Evolutionary conservation across 495 filamentous ascomycete genomes (phyloP), one percentile per base, ranked within the genome.

Genomic region (Cryomyces minteri): DNA sequence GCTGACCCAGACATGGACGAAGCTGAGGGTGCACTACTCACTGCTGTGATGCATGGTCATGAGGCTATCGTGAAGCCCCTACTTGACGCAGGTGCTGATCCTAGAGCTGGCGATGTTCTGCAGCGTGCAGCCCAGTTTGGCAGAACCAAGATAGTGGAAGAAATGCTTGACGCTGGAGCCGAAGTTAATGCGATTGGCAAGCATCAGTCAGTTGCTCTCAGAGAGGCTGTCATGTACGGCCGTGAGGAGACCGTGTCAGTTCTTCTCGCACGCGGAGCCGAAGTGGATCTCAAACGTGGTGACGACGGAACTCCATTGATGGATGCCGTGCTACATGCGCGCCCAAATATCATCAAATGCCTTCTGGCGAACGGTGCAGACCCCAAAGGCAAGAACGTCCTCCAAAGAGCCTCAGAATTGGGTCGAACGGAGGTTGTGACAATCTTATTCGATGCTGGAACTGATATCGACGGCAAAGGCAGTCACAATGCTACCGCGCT

Each of bases 1-100:
- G n/a, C n/a, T n/a, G n/a, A n/a, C n/a, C n/a, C n/a, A n/a, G n/a
- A n/a, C n/a, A n/a, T n/a, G n/a, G n/a, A n/a, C n/a, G n/a, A n/a
- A n/a, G n/a, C n/a, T n/a, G n/a, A n/a, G n/a, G n/a, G n/a, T 25
- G 25, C 45, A 6, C 28, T 54, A 10, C 41, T 29, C 28, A 44
- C 44, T 4, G 48, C 48, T 7, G 41, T 42, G 11, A 10, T 37
- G 5, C 31, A 28, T 36, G 48, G 44, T 37, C 12, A 37, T 8
- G 12, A 1, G 29, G 25, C 33, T 29, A 31, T 43, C 7, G 40
- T 51, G 31, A 12, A 43, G 46, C 5, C 40, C 14, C 45, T 51
- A n/a, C 4, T 49, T 12, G 41, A 48, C 7, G 10, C 29, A 28
- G 49, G 46, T 30, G 39, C 40, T 5, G 49, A 51, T 40, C 18